Evolutionary conservation across 2,329 filamentous ascomycete genomes (phyloP).

Genomic region (Diatrype stigma): DNA sequence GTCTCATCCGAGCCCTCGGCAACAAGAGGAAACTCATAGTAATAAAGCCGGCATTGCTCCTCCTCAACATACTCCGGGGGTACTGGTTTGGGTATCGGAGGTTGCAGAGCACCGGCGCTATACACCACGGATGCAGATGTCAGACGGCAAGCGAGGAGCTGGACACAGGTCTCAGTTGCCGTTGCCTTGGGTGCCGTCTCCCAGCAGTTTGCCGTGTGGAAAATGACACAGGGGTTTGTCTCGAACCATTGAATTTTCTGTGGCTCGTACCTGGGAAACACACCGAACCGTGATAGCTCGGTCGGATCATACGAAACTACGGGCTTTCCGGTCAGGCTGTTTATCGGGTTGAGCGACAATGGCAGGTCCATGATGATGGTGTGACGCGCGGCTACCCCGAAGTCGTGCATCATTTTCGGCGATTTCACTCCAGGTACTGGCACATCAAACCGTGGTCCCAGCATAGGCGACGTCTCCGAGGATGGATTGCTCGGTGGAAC

Average conservation of each 20-base stretch:
- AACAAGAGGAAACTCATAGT: constrained; percentile 56
- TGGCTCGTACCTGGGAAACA: constrained; percentile 61
- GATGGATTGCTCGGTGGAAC: constrained; percentile 20
- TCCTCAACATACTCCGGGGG: constrained; percentile 44
- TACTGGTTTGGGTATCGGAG: constrained; percentile 40
- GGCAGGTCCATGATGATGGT: constrained; percentile 69
- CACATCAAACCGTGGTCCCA: constrained; percentile 40
- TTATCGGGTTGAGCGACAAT: constrained; percentile 59
- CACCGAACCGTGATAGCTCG: constrained; percentile 57
- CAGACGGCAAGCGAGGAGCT: constrained; percentile 62
- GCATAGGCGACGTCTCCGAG: constrained; percentile 18
- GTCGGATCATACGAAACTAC: constrained; percentile 57
- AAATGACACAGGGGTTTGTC: constrained; percentile 64
- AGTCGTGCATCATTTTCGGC: constrained; percentile 74
- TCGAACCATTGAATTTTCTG: constrained; percentile 61
- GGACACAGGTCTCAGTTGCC: constrained; percentile 40
- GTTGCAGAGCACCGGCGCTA: constrained; percentile 57
- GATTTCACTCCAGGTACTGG: constrained; percentile 57
- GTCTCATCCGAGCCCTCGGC: constrained; percentile 11
- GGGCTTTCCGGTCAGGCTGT: constrained; percentile 51
- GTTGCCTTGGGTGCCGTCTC: constrained; percentile 39
- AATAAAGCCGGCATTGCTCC: constrained; percentile 66
- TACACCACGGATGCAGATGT: constrained; percentile 64
- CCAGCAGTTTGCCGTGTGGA: constrained; percentile 71
- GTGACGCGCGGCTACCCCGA: constrained; percentile 59